phyloP scores from a whole-genome alignment of 495 filamentous ascomycete species.

The Trichoderma reesei region DNA sequence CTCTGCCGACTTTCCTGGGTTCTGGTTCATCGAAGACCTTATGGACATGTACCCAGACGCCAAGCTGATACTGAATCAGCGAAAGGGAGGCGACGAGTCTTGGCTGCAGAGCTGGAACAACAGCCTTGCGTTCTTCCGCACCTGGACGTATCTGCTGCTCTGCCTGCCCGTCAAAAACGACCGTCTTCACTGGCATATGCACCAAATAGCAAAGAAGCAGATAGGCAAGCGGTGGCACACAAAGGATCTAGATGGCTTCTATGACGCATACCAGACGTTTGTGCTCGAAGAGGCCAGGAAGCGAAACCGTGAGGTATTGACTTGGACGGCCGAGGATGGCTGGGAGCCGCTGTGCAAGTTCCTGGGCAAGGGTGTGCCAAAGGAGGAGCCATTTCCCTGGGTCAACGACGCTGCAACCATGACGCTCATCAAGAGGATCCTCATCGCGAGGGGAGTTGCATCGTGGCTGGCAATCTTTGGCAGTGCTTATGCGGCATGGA shows the following conservation, averaged over 20 bases:
- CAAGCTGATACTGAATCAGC: slow-evolving; percentile 23
- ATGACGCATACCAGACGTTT: slow-evolving; percentile 14
- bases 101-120: slow-evolving; percentile 14
- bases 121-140: slow-evolving; percentile 15
- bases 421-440: neutral
- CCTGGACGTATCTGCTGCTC: slow-evolving; percentile 11
- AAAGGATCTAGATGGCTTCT: slow-evolving; percentile 10
- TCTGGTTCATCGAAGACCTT: slow-evolving; percentile 21
- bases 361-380: slow-evolving; percentile 15
- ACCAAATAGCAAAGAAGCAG: neutral
- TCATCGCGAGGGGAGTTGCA: neutral
- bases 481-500: neutral
- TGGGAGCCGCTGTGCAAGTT: slow-evolving; percentile 24
- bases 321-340: slow-evolving; percentile 22
- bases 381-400: neutral
- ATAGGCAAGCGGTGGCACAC: neutral
- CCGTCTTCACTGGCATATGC: neutral
- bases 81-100: slow-evolving; percentile 8
- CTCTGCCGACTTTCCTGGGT: slow-evolving; percentile 18
- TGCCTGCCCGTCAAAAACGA: slow-evolving; percentile 3
- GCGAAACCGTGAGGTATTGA: slow-evolving; percentile 17
- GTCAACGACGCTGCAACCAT: neutral
- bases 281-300: slow-evolving; percentile 14
- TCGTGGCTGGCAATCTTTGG: neutral
- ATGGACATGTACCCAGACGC: slow-evolving; percentile 30